Conservation (phyloP, 1,284 basidiomycete species). For the Leccinum olivaceoglutinosum region DNA sequence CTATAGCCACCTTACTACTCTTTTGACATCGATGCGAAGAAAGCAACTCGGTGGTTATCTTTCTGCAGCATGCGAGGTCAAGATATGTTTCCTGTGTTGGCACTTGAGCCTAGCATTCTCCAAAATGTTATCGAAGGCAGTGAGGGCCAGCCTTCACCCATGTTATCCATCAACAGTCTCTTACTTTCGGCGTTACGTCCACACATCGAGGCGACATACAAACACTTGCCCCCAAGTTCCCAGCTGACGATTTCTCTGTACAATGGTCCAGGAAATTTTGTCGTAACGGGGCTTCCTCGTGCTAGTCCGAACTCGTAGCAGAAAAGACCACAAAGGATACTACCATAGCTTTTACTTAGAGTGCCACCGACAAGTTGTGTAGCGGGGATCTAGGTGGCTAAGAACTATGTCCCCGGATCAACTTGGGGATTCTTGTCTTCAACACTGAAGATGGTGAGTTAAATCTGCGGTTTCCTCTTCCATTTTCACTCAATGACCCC, state of each 20-base stretch:
- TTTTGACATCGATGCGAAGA: slow-evolving; percentile 71
- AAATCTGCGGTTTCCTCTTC: background rate
- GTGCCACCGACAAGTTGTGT: slow-evolving; percentile 72
- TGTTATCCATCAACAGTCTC: slow-evolving; percentile 89
- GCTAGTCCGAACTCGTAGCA: slow-evolving; percentile 82
- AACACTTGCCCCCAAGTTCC: slow-evolving; percentile 75
- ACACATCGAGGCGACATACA: slow-evolving; percentile 87
- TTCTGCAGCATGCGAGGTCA: slow-evolving; percentile 91
- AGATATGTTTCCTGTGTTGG: slow-evolving; percentile 90
- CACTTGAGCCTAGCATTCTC: slow-evolving; percentile 85
- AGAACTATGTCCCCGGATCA: slow-evolving; percentile 78
- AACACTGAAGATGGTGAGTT: slow-evolving; percentile 86
- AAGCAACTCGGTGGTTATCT: slow-evolving; percentile 90
- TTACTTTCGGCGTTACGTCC: slow-evolving; percentile 72
- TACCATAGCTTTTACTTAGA: slow-evolving; percentile 90
- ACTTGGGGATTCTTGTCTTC: slow-evolving; percentile 78
- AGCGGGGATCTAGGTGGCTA: slow-evolving; percentile 71
- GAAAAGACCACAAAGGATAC: slow-evolving; percentile 95
- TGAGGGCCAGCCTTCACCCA: slow-evolving; percentile 90
- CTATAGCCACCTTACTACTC: slow-evolving; percentile 76
- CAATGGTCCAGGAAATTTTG: slow-evolving; percentile 89
- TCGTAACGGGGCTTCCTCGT: slow-evolving; percentile 89
- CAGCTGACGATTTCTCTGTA: slow-evolving; percentile 83
- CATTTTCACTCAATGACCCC: slow-evolving; percentile 16
- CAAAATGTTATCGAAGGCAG: slow-evolving; percentile 88